phyloP scores from a whole-genome alignment of 306 rosid species.

The Medicago ruthenica region DNA sequence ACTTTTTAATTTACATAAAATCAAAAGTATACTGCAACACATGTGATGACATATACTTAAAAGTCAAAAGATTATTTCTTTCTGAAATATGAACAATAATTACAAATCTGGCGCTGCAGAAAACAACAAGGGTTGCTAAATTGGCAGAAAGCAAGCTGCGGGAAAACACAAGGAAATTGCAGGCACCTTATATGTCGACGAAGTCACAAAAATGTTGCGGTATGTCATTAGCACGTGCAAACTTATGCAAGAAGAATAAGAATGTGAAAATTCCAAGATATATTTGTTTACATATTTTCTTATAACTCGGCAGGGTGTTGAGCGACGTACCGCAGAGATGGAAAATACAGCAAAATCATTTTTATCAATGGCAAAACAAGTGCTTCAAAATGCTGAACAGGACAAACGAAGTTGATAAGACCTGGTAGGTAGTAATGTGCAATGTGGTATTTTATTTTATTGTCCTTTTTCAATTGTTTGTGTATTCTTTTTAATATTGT shows the following conservation, averaged over 20 bases:
- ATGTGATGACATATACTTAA: background rate
- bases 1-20: no score
- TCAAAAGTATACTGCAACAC: background rate
- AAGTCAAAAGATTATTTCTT: background rate
- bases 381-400: constrained; percentile 68
- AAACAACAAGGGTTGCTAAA: constrained; percentile 62
- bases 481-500: background rate
- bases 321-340: constrained; percentile 65
- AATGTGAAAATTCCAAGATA: background rate
- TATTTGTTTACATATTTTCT: constrained; percentile 4
- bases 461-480: constrained; percentile 17
- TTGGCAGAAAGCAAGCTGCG: constrained; percentile 73
- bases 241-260: constrained; percentile 6
- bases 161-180: constrained; percentile 63
- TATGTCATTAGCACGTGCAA: background rate
- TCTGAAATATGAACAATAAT: constrained; percentile 21
- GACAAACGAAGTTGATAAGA: constrained; percentile 52
- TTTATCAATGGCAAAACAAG: constrained; percentile 80
- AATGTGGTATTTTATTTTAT: background rate
- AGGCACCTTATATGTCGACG: constrained; percentile 50
- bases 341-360: constrained; percentile 83
- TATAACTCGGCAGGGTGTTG: constrained; percentile 61
- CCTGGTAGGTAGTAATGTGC: background rate
- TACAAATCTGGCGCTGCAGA: constrained; percentile 55
- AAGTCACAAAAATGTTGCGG: background rate